phyloP scores from a whole-genome alignment of 208 protist species.

The Angomonas ambiguus region DNA sequence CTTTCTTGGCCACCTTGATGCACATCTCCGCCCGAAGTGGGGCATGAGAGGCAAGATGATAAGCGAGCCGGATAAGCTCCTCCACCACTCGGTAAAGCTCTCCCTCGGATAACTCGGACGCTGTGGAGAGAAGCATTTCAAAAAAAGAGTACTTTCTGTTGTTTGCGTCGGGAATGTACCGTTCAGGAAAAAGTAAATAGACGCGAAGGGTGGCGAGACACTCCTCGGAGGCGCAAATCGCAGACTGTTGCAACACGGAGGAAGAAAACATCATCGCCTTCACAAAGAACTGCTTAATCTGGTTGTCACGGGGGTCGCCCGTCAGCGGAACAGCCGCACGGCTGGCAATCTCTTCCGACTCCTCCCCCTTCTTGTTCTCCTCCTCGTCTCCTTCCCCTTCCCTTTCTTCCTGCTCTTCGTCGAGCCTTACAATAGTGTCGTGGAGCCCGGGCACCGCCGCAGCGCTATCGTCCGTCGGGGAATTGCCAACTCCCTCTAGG shows the following conservation, averaged over 20 bases:
- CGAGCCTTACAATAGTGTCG: neutral
- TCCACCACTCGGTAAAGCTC: neutral
- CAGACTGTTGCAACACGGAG: neutral
- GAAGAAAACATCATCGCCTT: conserved; percentile 1
- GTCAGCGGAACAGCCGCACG: neutral
- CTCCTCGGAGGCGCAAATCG: neutral
- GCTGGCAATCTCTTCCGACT: neutral
- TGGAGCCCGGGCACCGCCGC: too few species aligned
- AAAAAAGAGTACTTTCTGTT: neutral
- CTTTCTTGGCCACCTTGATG: neutral
- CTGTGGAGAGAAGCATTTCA: neutral
- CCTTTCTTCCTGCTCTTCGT: neutral
- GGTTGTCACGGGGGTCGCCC: neutral
- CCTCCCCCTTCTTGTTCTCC: neutral
- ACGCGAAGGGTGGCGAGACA: neutral
- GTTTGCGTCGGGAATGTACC: neutral
- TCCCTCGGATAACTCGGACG: neutral
- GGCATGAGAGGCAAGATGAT: neutral
- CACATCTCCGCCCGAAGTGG: conserved; percentile 1
- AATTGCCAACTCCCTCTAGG: neutral
- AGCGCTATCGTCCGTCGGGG: neutral
- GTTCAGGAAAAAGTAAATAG: neutral
- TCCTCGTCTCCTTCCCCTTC: conserved; percentile 2
- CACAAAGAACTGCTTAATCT: neutral
- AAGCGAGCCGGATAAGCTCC: neutral